These are phyloP conservation scores for Candida khao-thaluensis DNA, from an alignment of 805 yeast genomes.

Conservation along the genomic window DNA sequence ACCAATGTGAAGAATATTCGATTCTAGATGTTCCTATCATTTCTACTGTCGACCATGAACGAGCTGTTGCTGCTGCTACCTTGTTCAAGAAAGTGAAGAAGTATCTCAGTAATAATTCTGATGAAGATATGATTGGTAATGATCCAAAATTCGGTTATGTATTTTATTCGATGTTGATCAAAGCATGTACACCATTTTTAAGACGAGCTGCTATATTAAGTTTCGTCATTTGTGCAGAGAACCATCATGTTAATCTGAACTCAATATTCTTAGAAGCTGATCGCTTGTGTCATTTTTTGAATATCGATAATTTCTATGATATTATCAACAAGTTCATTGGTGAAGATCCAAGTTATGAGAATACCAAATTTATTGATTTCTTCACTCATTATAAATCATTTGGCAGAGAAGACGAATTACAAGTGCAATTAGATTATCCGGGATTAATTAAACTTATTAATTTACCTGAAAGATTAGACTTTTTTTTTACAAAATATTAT, in stretches of 20 bases:
- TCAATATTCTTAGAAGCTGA: slow-evolving; percentile 49
- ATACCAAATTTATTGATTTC: slow-evolving; percentile 23
- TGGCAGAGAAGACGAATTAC: slow-evolving; percentile 5
- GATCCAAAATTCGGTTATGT: slow-evolving; percentile 35
- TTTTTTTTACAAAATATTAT: slow-evolving; percentile 61
- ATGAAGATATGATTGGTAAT: slow-evolving; percentile 17
- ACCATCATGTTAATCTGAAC: slow-evolving; percentile 3
- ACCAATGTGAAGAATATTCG: slow-evolving; percentile 22
- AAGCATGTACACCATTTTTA: slow-evolving; percentile 61
- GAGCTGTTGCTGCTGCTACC: slow-evolving; percentile 20
- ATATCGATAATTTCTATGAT: slow-evolving; percentile 40
- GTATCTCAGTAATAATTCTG: slow-evolving; percentile 6
- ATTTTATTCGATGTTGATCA: slow-evolving; percentile 54
- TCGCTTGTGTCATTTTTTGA: slow-evolving; percentile 49
- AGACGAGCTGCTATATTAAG: slow-evolving; percentile 61
- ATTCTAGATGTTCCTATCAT: slow-evolving; percentile 40
- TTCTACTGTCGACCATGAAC: slow-evolving; percentile 20
- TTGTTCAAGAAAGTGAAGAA: slow-evolving; percentile 24
- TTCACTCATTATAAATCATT: slow-evolving; percentile 7
- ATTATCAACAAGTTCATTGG: slow-evolving; percentile 20
- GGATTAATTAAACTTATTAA: slow-evolving; percentile 58
- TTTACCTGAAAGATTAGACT: slow-evolving; percentile 66
- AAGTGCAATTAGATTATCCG: slow-evolving; percentile 53
- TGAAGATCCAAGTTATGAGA: slow-evolving; percentile 23
- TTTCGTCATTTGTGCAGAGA: slow-evolving; percentile 51